Conservation (phyloP, 1,284 basidiomycete species). For the Leccinum fallax region DNA sequence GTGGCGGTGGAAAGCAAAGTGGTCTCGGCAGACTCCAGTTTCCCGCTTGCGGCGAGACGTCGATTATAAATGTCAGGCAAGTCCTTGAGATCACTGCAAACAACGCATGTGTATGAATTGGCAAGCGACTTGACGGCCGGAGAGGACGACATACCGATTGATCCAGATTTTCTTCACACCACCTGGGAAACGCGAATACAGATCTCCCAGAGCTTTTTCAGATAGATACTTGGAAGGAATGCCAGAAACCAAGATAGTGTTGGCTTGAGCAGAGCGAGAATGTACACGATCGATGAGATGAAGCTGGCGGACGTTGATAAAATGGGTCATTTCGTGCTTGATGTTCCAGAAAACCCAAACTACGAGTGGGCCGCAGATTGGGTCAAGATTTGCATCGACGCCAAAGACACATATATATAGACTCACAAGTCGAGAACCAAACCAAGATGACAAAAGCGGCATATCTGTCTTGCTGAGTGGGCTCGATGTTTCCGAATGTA, state of each 20-base stretch:
- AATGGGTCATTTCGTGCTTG: constrained; percentile 78
- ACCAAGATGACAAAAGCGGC: constrained; percentile 76
- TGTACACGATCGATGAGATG: constrained; percentile 82
- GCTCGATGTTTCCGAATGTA: constrained; percentile 79
- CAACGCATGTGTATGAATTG: neutral
- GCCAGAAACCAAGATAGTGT: constrained; percentile 88
- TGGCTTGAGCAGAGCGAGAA: constrained; percentile 76
- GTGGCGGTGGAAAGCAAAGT: constrained; percentile 73
- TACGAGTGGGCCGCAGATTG: constrained; percentile 29
- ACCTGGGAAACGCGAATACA: constrained; percentile 81
- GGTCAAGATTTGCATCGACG: constrained; percentile 1
- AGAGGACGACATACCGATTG: constrained; percentile 52
- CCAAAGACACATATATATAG: neutral
- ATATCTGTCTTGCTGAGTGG: constrained; percentile 57
- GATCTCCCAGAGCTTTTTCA: constrained; percentile 61
- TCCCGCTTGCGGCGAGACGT: constrained; percentile 70
- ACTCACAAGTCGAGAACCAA: constrained; percentile 76
- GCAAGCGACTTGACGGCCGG: neutral
- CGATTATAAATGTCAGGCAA: constrained; percentile 84
- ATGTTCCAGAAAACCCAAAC: constrained; percentile 88
- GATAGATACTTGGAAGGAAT: constrained; percentile 81
- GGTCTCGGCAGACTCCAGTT: constrained; percentile 87
- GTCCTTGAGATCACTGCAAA: constrained; percentile 68
- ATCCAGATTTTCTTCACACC: constrained; percentile 91
- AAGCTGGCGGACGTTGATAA: constrained; percentile 80